Percentiles rank a stretch among this genome's conserved stretches.
These are phyloP conservation scores for Aureobasidium mangrovei DNA, from an alignment of 2,329 filamentous ascomycete genomes.

Conservation along the genomic window DNA sequence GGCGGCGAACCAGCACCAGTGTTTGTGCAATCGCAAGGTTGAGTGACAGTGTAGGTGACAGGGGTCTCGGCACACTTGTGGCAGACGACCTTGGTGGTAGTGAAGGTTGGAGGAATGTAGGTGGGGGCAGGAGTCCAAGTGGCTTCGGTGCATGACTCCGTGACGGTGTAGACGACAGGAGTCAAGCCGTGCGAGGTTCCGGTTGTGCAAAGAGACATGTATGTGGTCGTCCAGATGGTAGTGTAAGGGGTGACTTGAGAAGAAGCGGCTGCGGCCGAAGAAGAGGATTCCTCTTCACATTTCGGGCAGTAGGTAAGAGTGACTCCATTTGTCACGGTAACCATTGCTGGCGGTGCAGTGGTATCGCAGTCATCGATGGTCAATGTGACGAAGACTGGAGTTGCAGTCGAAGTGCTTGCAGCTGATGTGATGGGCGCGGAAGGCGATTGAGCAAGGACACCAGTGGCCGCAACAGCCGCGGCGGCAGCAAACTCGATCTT, in stretches of 20 bases:
- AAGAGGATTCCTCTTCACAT: slow-evolving; percentile 19
- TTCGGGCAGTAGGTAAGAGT: slow-evolving; percentile 31
- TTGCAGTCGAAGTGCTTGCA: slow-evolving; percentile 13
- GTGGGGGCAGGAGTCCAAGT: slow-evolving; percentile 25
- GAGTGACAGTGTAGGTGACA: slow-evolving; percentile 27
- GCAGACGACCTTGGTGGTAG: slow-evolving; percentile 27
- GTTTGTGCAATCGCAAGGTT: slow-evolving; percentile 28
- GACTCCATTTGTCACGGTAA: slow-evolving; percentile 28
- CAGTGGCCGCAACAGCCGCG: slow-evolving; percentile 20
- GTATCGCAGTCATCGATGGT: slow-evolving; percentile 27
- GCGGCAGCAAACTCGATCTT: slow-evolving; percentile 21
- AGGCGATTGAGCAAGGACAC: slow-evolving; percentile 21
- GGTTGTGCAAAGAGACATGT: slow-evolving; percentile 27
- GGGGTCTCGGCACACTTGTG: slow-evolving; percentile 24
- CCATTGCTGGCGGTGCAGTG: slow-evolving; percentile 23
- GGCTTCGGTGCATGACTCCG: slow-evolving; percentile 28
- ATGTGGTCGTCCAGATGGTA: slow-evolving; percentile 30
- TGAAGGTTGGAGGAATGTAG: slow-evolving; percentile 29
- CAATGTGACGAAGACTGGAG: slow-evolving; percentile 25
- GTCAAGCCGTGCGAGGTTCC: slow-evolving; percentile 20
- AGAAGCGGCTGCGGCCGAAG: slow-evolving; percentile 15
- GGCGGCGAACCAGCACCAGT: slow-evolving; percentile 19
- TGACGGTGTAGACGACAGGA: slow-evolving; percentile 29
- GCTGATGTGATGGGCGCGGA: slow-evolving; percentile 12
- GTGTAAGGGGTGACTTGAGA: slow-evolving; percentile 20